Conservation (phyloP, 129 eudicot genomes). For the Artemisia argyi region DNA sequence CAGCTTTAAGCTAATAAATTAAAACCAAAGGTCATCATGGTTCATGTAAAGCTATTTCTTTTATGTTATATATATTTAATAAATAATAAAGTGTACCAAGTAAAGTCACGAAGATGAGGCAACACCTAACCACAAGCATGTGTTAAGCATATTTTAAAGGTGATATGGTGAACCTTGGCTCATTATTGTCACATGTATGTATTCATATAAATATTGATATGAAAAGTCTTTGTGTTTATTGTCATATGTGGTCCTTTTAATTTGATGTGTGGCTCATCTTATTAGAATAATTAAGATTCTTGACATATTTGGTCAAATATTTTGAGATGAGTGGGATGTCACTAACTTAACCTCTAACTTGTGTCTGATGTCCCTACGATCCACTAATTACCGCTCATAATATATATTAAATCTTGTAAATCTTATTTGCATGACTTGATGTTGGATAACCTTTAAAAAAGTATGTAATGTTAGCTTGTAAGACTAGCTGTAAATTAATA, state of each 20-base stretch:
- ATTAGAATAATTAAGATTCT: slow-evolving; percentile 9
- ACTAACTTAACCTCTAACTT: slow-evolving; percentile 3
- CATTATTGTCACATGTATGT: slow-evolving; percentile 38
- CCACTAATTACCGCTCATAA: not conserved
- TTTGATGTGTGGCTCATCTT: slow-evolving; percentile 32
- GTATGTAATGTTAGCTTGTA: not conserved
- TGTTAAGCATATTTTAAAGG: slow-evolving; percentile 37
- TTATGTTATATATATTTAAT: slow-evolving; percentile 13
- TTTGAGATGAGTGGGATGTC: slow-evolving; percentile 19
- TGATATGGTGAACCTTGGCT: slow-evolving; percentile 22
- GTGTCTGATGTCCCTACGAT: slow-evolving; percentile 10
- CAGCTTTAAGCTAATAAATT: slow-evolving; percentile 22
- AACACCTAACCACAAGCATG: slow-evolving; percentile 41
- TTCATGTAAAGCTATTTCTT: slow-evolving; percentile 35
- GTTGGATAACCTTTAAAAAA: slow-evolving; percentile 10
- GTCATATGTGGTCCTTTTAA: slow-evolving; percentile 32
- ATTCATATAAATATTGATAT: slow-evolving; percentile 16
- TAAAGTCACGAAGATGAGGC: slow-evolving; percentile 22
- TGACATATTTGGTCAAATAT: slow-evolving; percentile 18
- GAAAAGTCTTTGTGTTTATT: slow-evolving; percentile 4
- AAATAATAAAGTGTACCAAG: slow-evolving; percentile 24
- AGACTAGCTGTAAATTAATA: not conserved
- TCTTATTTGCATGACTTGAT: not conserved
- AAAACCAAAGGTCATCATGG: slow-evolving; percentile 33
- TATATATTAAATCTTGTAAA: slow-evolving; percentile 7